Conservation (phyloP, 768 basidiomycete genomes). For the Rhodotorula babjevae region DNA sequence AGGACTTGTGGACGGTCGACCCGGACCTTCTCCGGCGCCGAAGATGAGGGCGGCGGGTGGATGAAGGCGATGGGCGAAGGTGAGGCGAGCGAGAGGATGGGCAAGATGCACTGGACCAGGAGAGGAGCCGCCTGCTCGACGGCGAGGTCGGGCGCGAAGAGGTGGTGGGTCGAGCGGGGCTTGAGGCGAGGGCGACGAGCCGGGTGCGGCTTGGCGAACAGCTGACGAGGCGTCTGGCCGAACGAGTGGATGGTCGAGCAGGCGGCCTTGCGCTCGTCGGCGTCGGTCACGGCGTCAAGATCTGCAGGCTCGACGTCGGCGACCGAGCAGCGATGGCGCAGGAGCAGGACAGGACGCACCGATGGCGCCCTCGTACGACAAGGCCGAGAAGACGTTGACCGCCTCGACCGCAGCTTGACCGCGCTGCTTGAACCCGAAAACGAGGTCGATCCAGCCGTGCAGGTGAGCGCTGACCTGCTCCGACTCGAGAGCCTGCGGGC, state of each 20-base stretch:
- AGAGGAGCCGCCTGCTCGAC: neutral
- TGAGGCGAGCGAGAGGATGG: neutral
- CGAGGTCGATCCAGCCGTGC: conserved; percentile 85
- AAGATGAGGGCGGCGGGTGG: neutral
- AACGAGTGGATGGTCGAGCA: conserved; percentile 96
- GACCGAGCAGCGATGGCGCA: neutral
- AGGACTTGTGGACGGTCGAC: neutral
- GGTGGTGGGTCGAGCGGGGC: neutral
- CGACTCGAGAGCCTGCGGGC: conserved; percentile 83
- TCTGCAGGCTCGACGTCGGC: conserved; percentile 51
- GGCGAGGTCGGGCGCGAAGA: conserved; percentile 7
- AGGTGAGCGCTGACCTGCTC: conserved; percentile 76
- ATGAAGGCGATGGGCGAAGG: neutral
- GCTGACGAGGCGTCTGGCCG: conserved; percentile 82
- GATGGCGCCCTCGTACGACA: conserved; percentile 88
- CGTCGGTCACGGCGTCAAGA: conserved; percentile 76
- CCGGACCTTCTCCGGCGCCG: conserved; percentile 1
- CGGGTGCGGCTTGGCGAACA: conserved; percentile 74
- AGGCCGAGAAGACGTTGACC: conserved; percentile 82
- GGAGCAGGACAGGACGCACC: conserved; percentile 49
- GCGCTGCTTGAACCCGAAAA: conserved; percentile 55
- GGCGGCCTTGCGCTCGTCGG: conserved; percentile 82
- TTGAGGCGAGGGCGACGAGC: conserved; percentile 52
- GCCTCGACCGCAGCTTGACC: conserved; percentile 64
- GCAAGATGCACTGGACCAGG: conserved; percentile 11